phyloP scores from a whole-genome alignment of 1,139 yeast species.

The Scheffersomyces cryptocercus region DNA sequence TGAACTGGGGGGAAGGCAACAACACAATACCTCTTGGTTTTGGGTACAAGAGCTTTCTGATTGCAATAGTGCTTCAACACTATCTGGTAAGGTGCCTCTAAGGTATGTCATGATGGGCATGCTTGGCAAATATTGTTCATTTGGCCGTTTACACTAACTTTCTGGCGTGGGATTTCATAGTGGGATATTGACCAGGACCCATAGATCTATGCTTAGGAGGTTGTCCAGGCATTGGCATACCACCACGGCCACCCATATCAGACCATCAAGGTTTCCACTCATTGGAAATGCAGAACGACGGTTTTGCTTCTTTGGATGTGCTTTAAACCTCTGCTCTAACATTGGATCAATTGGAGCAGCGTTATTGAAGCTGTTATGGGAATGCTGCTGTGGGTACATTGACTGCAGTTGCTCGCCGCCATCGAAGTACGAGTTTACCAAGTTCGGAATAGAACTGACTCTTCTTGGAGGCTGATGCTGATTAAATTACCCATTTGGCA shows the following conservation, averaged over 20 bases:
- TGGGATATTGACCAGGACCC: conserved; percentile 12
- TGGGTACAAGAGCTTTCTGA: too few species aligned
- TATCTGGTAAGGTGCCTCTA: too few species aligned
- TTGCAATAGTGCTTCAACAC: too few species aligned
- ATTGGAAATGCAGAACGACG: conserved; percentile 41
- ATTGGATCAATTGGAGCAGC: conserved; percentile 31
- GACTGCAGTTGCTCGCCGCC: conserved; percentile 5
- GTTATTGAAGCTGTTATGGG: conserved; percentile 15
- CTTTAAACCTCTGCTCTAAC: conserved; percentile 26
- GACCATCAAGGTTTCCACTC: conserved; percentile 34
- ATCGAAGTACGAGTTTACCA: conserved; percentile 14
- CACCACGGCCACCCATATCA: conserved; percentile 53
- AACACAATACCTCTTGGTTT: too few species aligned
- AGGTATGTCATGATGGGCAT: too few species aligned
- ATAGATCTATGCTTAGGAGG: conserved; percentile 15
- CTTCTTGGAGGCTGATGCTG: conserved; percentile 11
- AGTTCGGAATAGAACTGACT: conserved; percentile 16
- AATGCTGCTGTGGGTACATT: not conserved
- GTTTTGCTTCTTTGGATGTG: conserved; percentile 29
- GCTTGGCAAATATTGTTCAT: conserved; percentile 1
- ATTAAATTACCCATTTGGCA: conserved; percentile 2
- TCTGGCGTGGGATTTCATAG: conserved; percentile 3
- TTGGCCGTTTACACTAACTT: conserved; percentile 13
- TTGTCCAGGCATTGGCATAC: conserved; percentile 43
- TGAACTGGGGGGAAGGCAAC: too few species aligned